Evolutionary conservation across 2,329 filamentous ascomycete genomes (phyloP), one percentile per base, ranked within the genome.

Genomic region (Nigrospora osmanthi): DNA sequence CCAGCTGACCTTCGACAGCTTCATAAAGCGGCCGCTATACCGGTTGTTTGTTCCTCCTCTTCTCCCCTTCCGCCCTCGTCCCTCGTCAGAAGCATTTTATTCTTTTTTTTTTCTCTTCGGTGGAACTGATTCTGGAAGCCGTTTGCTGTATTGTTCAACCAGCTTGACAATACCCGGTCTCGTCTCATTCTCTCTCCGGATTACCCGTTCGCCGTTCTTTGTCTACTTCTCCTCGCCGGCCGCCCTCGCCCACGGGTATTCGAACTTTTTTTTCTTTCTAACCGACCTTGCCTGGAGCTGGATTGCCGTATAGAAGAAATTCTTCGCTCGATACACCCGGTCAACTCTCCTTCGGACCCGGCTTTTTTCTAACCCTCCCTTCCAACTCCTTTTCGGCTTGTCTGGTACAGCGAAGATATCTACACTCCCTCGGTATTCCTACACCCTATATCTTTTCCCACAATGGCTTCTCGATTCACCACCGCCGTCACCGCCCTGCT

Each of bases 391-490:
- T 48, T 49, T 51, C 46, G 39, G 43, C 47, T 56, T 53, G 55
- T 56, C 54, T 51, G 53, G 52, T 45, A 58, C 54, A 57, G 50
- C 47, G 42, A 38, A 37, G n/a, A 45, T 38, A 45, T 54, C 40
- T 42, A 40, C 42, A 42, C 7, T 31, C 35, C 28, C 39, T 36
- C 11, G 15, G 15, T 41, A 31, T 33, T 41, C 33, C 15, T 10
- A 39, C 35, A 30, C 33, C n/a, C n/a, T n/a, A n/a, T n/a, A n/a
- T n/a, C n/a, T 19, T 40, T 47, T 31, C 31, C 48, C 54, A 57
- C 47, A 10, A 62, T 61, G 59, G 55, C 57, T 33, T 56, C 58
- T 38, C 56, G 44, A 46, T 51, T 63, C 36, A 43, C 50, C 40
- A 49, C 50, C 35, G 32, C 35, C 10, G 33, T 61, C 35, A 51